Evolutionary conservation across 2,329 filamentous ascomycete genomes (phyloP), one percentile per base, ranked within the genome.

Genomic region (Penicillium digitatum): DNA sequence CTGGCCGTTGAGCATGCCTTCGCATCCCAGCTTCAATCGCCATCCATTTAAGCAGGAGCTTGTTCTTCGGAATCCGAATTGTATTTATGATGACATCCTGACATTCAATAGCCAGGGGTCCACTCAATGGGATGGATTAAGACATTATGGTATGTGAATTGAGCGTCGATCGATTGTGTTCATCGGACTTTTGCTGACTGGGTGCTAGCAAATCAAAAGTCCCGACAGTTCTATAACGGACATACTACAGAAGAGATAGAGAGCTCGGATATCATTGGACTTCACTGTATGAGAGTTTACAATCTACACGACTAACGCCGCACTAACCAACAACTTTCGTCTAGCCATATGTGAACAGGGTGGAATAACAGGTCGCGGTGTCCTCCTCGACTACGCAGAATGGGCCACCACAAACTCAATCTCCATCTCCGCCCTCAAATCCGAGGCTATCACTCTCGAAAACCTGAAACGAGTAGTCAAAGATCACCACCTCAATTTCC

Each of bases 71-170:
- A 53, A 38, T 35, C 63, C 60, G 10, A 60, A 57, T 24, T 64
- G 62, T 52, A 20, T 65, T 24, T 64, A 52, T 40, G 62, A 65
- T 42, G 62, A 65, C 29, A 55, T 63, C n/a, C 47, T 65, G 50
- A 56, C 56, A 5, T 64, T 65, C 18, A 66, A 65, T 35, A 64
- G 54, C 14, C 64, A 66, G 31, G 59, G 62, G 0, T 65, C 62
- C 11, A 63, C 58, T 2, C 64, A 66, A 29, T 66, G 64, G 64
- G 64, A 66, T 58, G 64, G 64, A 0, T 65, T 66, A 12, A 55
- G 64, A 43, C 64, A 66, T 46, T 66, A 66, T 40, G 64, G 61
- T 65, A 14, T 39, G 44, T 22, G 11, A 16, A 16, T 4, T 11
- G 27, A 29, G 14, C 1, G 4, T 6, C 12, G 22, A 10, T 29